Conservation (phyloP, 2,329 filamentous ascomycete species). For the Leptographium galeiforme region DNA sequence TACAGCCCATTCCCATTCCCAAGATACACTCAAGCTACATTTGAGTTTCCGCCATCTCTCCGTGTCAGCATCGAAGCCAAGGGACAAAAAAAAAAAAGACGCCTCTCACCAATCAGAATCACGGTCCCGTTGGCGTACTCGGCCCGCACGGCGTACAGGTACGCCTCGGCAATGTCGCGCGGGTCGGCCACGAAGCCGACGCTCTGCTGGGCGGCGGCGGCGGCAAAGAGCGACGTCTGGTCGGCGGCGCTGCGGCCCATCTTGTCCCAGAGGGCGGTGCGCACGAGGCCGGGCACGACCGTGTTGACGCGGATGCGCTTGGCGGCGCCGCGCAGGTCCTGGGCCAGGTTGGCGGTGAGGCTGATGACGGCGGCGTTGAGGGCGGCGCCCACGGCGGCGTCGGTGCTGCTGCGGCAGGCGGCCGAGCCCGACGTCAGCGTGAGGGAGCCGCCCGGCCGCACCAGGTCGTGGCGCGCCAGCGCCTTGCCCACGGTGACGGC, state of each 20-base stretch:
- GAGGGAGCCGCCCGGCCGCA: conserved; percentile 21
- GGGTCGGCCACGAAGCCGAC: conserved; percentile 17
- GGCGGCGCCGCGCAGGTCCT: conserved; percentile 12
- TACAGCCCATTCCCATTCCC: no score
- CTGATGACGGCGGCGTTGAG: conserved; percentile 18
- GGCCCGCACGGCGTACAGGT: conserved; percentile 15
- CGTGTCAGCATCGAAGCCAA: no score
- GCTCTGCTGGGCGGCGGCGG: conserved; percentile 11
- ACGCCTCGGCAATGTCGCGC: conserved; percentile 17
- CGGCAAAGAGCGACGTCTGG: conserved; percentile 14
- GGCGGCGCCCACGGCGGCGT: conserved; percentile 19
- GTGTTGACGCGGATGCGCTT: conserved; percentile 19
- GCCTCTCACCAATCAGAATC: conserved; percentile 14
- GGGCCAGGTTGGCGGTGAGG: conserved; percentile 15
- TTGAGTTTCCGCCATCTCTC: conserved; percentile 2
- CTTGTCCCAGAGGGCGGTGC: conserved; percentile 21
- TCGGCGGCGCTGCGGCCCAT: conserved; percentile 15
- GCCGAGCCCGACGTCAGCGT: conserved; percentile 24
- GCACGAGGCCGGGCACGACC: conserved; percentile 18
- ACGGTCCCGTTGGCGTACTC: conserved; percentile 17
- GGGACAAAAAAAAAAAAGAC: not conserved
- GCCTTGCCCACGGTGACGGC: conserved; percentile 22
- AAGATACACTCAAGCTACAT: not conserved
- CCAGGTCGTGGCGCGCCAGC: conserved; percentile 21
- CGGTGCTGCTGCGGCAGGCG: conserved; percentile 18